phyloP scores from a whole-genome alignment of 441 rosid genomes.

The Raphanus hybrid region DNA sequence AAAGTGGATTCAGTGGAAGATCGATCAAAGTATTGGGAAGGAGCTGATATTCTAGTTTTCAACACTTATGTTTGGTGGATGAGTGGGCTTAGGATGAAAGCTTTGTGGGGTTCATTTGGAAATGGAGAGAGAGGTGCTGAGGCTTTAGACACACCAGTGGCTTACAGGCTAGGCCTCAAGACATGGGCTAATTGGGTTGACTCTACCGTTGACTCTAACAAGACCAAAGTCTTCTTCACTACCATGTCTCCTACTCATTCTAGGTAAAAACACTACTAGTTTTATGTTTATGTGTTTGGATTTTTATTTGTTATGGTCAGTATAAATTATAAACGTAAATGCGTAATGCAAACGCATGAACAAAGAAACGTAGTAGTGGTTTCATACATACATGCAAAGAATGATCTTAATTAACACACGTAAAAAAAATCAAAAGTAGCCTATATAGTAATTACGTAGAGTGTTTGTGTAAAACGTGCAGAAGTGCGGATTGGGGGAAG shows the following conservation, averaged over 20 bases:
- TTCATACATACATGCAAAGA: background rate
- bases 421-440: background rate
- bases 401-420: background rate
- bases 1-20: slow-evolving; percentile 77
- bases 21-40: slow-evolving; percentile 72
- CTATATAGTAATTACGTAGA: background rate
- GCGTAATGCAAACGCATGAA: background rate
- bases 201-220: slow-evolving; percentile 78
- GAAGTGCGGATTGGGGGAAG: slow-evolving; percentile 78
- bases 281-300: background rate
- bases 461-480: slow-evolving; percentile 35
- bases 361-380: background rate
- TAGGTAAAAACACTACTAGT: slow-evolving; percentile 46
- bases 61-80: slow-evolving; percentile 97
- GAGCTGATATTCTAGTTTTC: slow-evolving; percentile 79
- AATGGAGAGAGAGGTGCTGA: slow-evolving; percentile 75
- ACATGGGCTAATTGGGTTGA: slow-evolving; percentile 99
- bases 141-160: slow-evolving; percentile 65
- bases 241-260: slow-evolving; percentile 91
- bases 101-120: slow-evolving; percentile 91
- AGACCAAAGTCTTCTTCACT: slow-evolving; percentile 81
- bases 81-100: slow-evolving; percentile 63
- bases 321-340: background rate
- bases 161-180: slow-evolving; percentile 72
- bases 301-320: background rate